Evolutionary conservation across 2,329 filamentous ascomycete genomes (phyloP).

Genomic region (Fusarium stilboides): DNA sequence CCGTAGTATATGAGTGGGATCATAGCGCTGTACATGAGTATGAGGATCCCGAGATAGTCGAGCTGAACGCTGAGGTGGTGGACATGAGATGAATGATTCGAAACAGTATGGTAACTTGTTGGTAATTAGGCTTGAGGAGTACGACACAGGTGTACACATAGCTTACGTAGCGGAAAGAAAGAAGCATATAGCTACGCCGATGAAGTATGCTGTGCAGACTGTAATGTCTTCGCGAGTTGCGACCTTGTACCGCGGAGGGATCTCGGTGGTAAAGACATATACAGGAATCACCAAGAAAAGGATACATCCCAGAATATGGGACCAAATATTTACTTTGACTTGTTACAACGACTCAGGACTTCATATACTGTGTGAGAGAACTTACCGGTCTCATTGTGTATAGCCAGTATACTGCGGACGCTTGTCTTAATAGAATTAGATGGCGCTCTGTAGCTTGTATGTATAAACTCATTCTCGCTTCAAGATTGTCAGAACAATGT

Average conservation of each 20-base stretch:
- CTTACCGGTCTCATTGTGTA: not conserved
- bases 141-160: not conserved
- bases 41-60: not conserved
- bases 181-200: not conserved
- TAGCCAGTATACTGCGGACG: not conserved
- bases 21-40: conserved; percentile 1
- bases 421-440: not conserved
- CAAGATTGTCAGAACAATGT: not conserved
- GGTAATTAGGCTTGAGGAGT: not conserved
- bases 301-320: not conserved
- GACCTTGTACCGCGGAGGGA: not conserved
- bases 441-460: not conserved
- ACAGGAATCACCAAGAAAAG: not conserved
- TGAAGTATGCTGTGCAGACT: not conserved
- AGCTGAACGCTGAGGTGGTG: not conserved
- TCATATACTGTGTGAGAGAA: not conserved
- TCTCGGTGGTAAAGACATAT: not conserved
- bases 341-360: not conserved
- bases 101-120: not conserved
- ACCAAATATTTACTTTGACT: not conserved
- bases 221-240: conserved; percentile 1
- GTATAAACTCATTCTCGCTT: not conserved
- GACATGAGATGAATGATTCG: not conserved
- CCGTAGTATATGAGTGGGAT: not conserved
- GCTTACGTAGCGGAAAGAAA: not conserved